Conservation (phyloP, 1,284 basidiomycete species). For the Austroboletus niveus region DNA sequence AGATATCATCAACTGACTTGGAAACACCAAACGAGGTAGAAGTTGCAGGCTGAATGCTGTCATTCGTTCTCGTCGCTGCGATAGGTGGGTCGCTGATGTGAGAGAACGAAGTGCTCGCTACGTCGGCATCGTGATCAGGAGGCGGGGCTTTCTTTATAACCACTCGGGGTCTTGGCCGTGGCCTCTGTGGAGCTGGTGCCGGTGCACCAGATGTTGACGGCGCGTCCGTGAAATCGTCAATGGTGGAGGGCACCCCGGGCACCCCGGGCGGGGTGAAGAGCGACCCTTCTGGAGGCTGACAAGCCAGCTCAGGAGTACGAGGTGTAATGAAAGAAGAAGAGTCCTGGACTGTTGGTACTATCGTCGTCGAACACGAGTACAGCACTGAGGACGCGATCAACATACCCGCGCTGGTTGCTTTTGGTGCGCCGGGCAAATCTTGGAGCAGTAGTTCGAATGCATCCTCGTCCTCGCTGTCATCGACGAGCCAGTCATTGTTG, state of each 20-base stretch:
- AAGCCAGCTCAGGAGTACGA: constrained; percentile 15
- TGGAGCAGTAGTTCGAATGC: neutral
- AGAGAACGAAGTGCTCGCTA: constrained; percentile 16
- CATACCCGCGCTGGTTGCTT: neutral
- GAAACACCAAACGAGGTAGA: constrained; percentile 7
- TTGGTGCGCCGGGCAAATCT: neutral
- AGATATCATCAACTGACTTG: constrained; percentile 16
- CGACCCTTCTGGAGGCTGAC: constrained; percentile 6
- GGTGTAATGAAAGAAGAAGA: constrained; percentile 6
- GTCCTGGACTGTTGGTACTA: constrained; percentile 22
- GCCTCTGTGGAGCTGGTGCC: constrained; percentile 4
- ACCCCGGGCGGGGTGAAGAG: constrained; percentile 28
- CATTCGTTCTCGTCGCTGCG: constrained; percentile 13
- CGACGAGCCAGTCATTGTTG: constrained; percentile 24
- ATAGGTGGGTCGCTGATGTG: constrained; percentile 24
- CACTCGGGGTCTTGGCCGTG: constrained; percentile 27
- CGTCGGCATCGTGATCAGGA: neutral
- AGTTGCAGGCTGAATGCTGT: constrained; percentile 21
- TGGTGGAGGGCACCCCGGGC: constrained; percentile 1
- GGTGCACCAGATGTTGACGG: constrained; percentile 5
- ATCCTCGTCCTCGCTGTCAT: constrained; percentile 31
- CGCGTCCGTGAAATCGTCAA: constrained; percentile 12
- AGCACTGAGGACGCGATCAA: neutral
- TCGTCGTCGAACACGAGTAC: neutral
- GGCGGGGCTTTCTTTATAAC: constrained; percentile 20